Percentiles rank a stretch among this genome's conserved stretches.
These are phyloP conservation scores for Apophysomyces elegans DNA, from an alignment of 371 early-diverging fungal species.

Conservation along the genomic window DNA sequence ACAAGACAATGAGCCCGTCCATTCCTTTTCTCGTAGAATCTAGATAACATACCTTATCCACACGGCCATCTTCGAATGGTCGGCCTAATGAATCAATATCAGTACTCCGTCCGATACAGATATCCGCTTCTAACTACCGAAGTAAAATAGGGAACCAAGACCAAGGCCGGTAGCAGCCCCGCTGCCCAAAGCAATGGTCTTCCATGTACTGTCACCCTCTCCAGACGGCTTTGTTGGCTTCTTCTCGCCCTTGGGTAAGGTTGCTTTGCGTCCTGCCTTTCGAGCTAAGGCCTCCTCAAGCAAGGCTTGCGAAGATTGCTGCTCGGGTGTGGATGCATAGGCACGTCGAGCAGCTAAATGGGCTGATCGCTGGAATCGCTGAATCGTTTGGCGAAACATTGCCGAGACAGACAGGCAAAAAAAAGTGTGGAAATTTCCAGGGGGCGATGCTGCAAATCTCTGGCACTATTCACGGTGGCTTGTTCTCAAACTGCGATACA, in stretches of 20 bases:
- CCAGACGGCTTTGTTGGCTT: conserved; percentile 51
- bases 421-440: neutral
- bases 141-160: conserved; percentile 34
- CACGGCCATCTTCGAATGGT: conserved; percentile 38
- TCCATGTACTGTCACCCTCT: conserved; percentile 22
- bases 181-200: conserved; percentile 26
- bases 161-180: conserved; percentile 30
- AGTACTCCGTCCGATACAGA: neutral
- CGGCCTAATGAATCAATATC: conserved; percentile 25
- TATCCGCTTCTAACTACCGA: conserved; percentile 24
- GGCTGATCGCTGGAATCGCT: conserved; percentile 22
- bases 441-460: neutral
- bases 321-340: conserved; percentile 6
- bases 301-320: conserved; percentile 28
- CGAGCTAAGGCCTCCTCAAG: conserved; percentile 56
- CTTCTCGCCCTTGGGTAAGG: conserved; percentile 57
- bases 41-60: conserved; percentile 28
- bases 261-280: conserved; percentile 45
- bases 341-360: neutral
- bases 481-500: neutral
- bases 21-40: neutral
- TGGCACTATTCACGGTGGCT: neutral
- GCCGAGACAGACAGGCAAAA: neutral
- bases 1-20: neutral
- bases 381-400: conserved; percentile 17